phyloP scores from a whole-genome alignment of 1,284 basidiomycete genomes.

The Megacollybia platyphylla region DNA sequence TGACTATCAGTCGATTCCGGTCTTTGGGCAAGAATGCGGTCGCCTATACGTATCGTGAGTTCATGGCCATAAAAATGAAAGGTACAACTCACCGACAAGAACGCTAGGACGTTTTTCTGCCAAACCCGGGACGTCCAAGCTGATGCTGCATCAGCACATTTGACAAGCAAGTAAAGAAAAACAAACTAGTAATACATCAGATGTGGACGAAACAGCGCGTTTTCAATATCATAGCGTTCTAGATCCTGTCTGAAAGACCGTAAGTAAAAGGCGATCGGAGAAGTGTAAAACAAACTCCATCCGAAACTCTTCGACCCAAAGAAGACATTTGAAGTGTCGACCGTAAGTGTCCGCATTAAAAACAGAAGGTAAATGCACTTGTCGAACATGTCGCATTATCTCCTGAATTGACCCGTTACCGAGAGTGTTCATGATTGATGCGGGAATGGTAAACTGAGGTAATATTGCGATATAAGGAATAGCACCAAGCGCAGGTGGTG shows the following conservation, averaged over 20 bases:
- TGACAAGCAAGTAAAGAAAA: slow-evolving; percentile 1
- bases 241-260: slow-evolving; percentile 31
- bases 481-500: slow-evolving; percentile 22
- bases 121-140: slow-evolving; percentile 44
- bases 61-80: neutral
- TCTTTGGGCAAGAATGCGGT: slow-evolving; percentile 37
- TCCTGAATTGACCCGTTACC: slow-evolving; percentile 10
- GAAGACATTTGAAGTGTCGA: slow-evolving; percentile 32
- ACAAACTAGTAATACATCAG: slow-evolving; percentile 30
- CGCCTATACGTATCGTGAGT: slow-evolving; percentile 21
- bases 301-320: slow-evolving; percentile 48
- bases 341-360: slow-evolving; percentile 29
- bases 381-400: slow-evolving; percentile 14
- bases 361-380: slow-evolving; percentile 22
- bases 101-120: slow-evolving; percentile 57
- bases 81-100: slow-evolving; percentile 29
- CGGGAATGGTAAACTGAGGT: slow-evolving; percentile 25
- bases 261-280: neutral
- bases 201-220: slow-evolving; percentile 15
- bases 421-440: slow-evolving; percentile 17
- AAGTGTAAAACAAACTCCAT: slow-evolving; percentile 31
- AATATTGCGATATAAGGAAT: slow-evolving; percentile 28
- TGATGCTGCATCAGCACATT: slow-evolving; percentile 12
- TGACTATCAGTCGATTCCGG: slow-evolving; percentile 19
- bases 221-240: slow-evolving; percentile 36